Base-by-base conservation (phyloP, 1,284 basidiomycete genomes). In the Pisolithus thermaeus region DNA sequence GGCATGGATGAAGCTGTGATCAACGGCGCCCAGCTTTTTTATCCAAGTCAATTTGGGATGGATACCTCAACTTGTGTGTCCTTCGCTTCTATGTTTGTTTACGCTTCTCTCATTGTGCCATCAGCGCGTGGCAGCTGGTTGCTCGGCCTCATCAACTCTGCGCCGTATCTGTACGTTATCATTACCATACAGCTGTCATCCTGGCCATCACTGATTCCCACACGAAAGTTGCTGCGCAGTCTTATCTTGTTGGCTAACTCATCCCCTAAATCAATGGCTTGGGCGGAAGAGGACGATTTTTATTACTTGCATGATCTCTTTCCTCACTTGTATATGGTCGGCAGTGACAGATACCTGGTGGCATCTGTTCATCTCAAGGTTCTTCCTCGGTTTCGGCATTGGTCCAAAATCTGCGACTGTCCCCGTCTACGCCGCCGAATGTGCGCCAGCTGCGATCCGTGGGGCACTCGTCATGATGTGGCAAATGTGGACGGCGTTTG, bases 251-350 rank as follows among this genome's bases (percentile, higher is more conserved):
- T 87, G 84, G 86, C 66, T 87, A 42, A 85, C 84, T 4, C 79
- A 81, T 44, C 32, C 32, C 32, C 4, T 35, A 4, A 35, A 35
- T 14, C 86, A 72, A 41, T 69, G 62, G 56, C 73, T 89, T 50
- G 87, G 87, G 8, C 80, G 87, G 51, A 77, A 84, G 28, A 85
- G 84, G 30, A 82, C 82, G n/a, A 87, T 89, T 60, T 87, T 87
- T 61, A 64, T 87, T 64, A 78, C 80, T 32, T 81, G 80, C 37
- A 63, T 78, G 43, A 64, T 88, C 41, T 48, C 41, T 18, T 77
- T 79, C 65, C 54, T 79, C 23, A 72, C 82, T 7, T 83, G 80
- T 55, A 74, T 87, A 50, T 83, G 83, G 79, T 76, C 79, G 59
- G 81, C 72, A 18, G 68, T 81, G 46, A 84, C 83, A 12, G 79